Evolutionary conservation across 768 basidiomycete species (phyloP).

Genomic region (Coprinopsis cinerea): DNA sequence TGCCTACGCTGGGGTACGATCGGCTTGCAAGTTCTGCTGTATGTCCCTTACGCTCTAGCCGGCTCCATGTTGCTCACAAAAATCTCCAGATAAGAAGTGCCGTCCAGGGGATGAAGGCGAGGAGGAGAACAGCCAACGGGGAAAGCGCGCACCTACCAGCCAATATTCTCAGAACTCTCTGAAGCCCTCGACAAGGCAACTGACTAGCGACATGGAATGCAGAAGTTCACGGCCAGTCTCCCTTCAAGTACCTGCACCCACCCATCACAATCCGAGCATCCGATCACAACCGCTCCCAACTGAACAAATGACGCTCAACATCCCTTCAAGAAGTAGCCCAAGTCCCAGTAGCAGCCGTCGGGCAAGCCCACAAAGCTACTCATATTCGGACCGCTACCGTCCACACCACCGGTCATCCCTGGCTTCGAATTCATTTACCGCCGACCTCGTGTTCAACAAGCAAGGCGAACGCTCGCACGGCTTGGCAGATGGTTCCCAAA

Average conservation of each 20-base stretch:
- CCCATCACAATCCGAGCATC: not conserved
- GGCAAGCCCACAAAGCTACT: not conserved
- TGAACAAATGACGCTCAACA: not conserved
- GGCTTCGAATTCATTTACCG: not conserved
- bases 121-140: not conserved
- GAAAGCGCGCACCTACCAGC: not conserved
- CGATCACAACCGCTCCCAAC: not conserved
- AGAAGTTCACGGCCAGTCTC: not conserved
- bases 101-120: not conserved
- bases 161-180: not conserved
- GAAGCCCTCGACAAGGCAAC: not conserved
- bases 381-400: not conserved
- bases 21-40: slow-evolving; percentile 2
- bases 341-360: not conserved
- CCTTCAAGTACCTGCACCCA: not conserved
- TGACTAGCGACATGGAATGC: not conserved
- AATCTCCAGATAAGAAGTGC: not conserved
- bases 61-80: not conserved
- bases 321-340: not conserved
- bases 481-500: not conserved
- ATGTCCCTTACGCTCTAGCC: not conserved
- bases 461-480: not conserved
- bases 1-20: not conserved
- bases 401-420: not conserved
- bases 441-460: not conserved